Conservation (phyloP, 2,329 filamentous ascomycete species). For the Cytospora mali region DNA sequence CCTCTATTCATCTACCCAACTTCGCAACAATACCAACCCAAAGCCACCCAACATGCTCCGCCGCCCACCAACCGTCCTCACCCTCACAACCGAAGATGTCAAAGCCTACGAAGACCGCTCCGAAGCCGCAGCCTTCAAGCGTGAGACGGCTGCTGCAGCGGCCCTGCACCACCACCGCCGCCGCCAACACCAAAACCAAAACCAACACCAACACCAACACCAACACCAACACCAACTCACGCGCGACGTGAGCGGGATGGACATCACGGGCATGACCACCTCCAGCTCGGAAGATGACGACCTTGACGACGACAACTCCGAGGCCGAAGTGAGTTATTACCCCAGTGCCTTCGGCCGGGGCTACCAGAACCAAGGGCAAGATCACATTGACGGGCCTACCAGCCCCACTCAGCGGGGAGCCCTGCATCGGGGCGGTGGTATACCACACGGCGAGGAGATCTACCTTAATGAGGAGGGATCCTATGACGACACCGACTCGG, state of each 20-base stretch:
- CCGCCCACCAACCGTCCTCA: constrained; percentile 66
- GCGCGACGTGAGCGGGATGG: constrained; percentile 24
- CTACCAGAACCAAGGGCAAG: background rate
- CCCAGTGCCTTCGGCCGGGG: constrained; percentile 17
- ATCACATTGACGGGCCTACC: background rate
- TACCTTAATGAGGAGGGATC: constrained; percentile 28
- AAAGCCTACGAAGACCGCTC: constrained; percentile 69
- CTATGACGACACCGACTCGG: background rate
- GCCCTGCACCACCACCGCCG: constrained; percentile 5
- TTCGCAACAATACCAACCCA: background rate
- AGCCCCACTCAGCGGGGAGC: too few relatives aligned
- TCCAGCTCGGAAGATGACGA: constrained; percentile 35
- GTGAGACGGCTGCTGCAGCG: constrained; percentile 17
- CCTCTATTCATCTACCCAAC: background rate
- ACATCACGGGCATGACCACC: constrained; percentile 21
- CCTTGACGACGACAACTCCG: constrained; percentile 15
- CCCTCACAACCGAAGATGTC: constrained; percentile 70
- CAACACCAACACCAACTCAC: constrained; percentile 3
- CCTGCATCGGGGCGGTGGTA: background rate
- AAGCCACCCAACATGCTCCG: constrained; percentile 37
- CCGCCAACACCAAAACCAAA: constrained; percentile 5
- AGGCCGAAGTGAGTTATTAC: constrained; percentile 25
- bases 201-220: constrained; percentile 4
- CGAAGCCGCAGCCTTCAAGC: constrained; percentile 40
- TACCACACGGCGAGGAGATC: constrained; percentile 18